phyloP scores from a whole-genome alignment of 441 rosid species.

The Breynia disticha region DNA sequence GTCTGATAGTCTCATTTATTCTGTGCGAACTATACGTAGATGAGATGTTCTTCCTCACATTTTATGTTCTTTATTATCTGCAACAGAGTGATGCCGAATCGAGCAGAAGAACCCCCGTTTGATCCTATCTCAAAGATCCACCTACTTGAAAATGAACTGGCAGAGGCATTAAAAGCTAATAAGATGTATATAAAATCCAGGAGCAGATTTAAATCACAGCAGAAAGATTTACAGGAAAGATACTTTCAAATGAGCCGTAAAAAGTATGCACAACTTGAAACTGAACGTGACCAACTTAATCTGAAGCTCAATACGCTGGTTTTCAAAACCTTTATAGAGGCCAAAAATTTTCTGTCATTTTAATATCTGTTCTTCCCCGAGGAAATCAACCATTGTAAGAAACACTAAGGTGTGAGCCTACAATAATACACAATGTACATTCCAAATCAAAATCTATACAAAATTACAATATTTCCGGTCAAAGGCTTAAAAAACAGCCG shows the following conservation, averaged over 20 bases:
- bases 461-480: conserved; percentile 22
- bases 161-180: conserved; percentile 43
- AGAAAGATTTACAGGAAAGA: conserved; percentile 40
- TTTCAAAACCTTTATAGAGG: neutral
- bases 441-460: conserved; percentile 32
- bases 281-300: conserved; percentile 42
- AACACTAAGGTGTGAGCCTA: conserved; percentile 25
- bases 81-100: conserved; percentile 27
- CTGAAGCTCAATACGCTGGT: conserved; percentile 41
- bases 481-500: conserved; percentile 16
- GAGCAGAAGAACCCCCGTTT: conserved; percentile 12
- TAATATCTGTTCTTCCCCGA: neutral
- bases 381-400: conserved; percentile 8
- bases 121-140: conserved; percentile 33
- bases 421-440: conserved; percentile 39
- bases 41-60: neutral
- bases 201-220: conserved; percentile 27
- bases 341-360: too few species aligned
- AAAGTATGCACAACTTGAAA: conserved; percentile 55
- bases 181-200: conserved; percentile 33
- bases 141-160: conserved; percentile 41
- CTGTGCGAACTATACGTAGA: neutral
- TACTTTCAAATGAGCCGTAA: conserved; percentile 57
- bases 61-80: neutral
- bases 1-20: too few species aligned